Evolutionary conservation across 2,329 filamentous ascomycete species (phyloP).

Genomic region (Trichoderma gracile): DNA sequence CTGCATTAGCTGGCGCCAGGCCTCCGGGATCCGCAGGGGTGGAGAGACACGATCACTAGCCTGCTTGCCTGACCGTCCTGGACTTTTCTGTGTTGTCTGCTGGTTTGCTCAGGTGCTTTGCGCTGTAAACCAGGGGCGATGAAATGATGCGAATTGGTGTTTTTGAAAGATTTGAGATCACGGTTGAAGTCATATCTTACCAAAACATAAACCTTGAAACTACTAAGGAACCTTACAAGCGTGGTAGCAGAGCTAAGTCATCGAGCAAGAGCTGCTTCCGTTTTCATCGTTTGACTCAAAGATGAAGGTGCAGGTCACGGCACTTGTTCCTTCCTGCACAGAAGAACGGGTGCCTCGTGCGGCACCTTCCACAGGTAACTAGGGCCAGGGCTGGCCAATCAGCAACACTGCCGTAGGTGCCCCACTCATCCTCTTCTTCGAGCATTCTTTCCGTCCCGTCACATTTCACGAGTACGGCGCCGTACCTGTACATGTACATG

Average conservation of each 20-base stretch:
- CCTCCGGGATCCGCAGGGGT: conserved; percentile 17
- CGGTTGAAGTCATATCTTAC: too few relatives aligned
- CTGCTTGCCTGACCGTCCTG: background rate
- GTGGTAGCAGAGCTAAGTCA: background rate
- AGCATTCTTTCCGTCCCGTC: conserved; percentile 1
- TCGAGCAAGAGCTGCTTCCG: background rate
- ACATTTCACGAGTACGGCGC: background rate
- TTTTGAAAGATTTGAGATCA: background rate
- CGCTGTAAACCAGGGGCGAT: conserved; percentile 1
- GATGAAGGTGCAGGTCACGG: conserved; percentile 1
- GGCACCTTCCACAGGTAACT: conserved; percentile 14
- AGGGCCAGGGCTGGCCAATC: conserved; percentile 16
- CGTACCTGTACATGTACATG: too few relatives aligned
- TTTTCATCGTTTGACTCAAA: background rate
- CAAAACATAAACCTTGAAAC: background rate
- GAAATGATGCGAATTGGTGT: conserved; percentile 3
- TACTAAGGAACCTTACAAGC: background rate
- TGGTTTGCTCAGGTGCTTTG: conserved; percentile 11
- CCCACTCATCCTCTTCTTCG: conserved; percentile 3
- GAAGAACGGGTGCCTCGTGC: background rate
- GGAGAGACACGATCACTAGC: conserved; percentile 9
- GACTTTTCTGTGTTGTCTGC: background rate
- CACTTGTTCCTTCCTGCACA: conserved; percentile 3
- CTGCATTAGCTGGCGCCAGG: conserved; percentile 22
- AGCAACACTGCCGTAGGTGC: background rate